These are phyloP conservation scores for Daldinia sp. DNA, from an alignment of 2,329 filamentous ascomycete genomes.

Conservation along the genomic window DNA sequence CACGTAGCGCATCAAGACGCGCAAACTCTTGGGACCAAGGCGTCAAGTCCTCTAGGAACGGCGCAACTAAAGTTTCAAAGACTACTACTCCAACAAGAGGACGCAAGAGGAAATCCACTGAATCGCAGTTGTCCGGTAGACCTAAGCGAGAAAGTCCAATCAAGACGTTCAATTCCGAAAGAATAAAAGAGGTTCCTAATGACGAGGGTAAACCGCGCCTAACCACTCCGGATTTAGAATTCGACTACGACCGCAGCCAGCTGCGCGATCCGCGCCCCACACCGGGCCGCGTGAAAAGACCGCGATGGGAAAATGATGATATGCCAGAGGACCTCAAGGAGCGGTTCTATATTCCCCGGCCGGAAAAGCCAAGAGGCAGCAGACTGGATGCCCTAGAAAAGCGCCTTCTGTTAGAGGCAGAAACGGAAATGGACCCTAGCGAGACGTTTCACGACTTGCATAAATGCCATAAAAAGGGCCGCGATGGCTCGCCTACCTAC, in stretches of 20 bases:
- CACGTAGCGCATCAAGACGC: conserved; percentile 3
- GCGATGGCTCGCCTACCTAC: conserved; percentile 36
- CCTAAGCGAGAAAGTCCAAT: conserved; percentile 16
- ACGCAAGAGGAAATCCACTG: conserved; percentile 31
- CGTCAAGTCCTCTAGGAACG: neutral
- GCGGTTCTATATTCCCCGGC: conserved; percentile 33
- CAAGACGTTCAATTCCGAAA: conserved; percentile 10
- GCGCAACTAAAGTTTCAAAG: neutral
- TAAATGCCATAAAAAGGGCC: conserved; percentile 38
- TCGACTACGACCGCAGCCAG: conserved; percentile 45
- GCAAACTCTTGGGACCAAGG: neutral
- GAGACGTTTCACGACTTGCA: conserved; percentile 30
- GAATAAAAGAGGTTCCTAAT: conserved; percentile 12
- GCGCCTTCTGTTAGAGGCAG: neutral
- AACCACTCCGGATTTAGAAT: conserved; percentile 47
- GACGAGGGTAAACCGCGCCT: conserved; percentile 37
- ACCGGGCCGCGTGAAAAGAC: conserved; percentile 42
- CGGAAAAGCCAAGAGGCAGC: conserved; percentile 36
- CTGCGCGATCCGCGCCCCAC: conserved; percentile 46
- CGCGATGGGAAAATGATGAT: conserved; percentile 19
- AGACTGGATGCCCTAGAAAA: conserved; percentile 36
- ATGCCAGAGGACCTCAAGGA: conserved; percentile 32
- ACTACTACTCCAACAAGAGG: conserved; percentile 7
- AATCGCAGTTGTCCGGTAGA: neutral
- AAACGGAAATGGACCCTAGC: conserved; percentile 29